Conservation (phyloP, 2,329 filamentous ascomycete genomes). For the Camillea tinctor region DNA sequence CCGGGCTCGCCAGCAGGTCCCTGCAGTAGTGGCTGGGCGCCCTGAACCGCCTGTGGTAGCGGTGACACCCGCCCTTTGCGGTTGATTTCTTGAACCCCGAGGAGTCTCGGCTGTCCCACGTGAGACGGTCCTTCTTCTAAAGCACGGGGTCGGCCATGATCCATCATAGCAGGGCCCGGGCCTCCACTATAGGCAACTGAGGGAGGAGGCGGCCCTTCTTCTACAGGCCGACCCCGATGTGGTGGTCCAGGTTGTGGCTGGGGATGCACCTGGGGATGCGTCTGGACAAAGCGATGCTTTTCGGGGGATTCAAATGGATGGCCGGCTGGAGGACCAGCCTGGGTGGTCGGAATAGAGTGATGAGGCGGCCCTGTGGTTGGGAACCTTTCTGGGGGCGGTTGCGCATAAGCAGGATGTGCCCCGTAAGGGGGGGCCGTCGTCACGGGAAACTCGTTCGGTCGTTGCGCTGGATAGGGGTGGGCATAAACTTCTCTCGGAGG, state of each 20-base stretch:
- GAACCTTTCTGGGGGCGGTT: slow-evolving; percentile 40
- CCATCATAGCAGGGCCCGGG: slow-evolving; percentile 42
- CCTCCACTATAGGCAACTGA: slow-evolving; percentile 49
- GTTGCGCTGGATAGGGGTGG: slow-evolving; percentile 41
- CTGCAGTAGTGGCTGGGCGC: slow-evolving; percentile 77
- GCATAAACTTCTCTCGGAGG: slow-evolving; percentile 41
- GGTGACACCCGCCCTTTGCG: slow-evolving; percentile 83
- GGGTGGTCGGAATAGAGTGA: slow-evolving; percentile 30
- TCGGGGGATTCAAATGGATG: slow-evolving; percentile 52
- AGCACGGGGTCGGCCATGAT: slow-evolving; percentile 41
- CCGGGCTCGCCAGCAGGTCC: slow-evolving; percentile 80
- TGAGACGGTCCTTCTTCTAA: slow-evolving; percentile 57
- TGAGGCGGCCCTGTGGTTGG: slow-evolving; percentile 34
- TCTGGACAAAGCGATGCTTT: slow-evolving; percentile 42
- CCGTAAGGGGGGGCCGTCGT: slow-evolving; percentile 41
- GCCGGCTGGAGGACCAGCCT: slow-evolving; percentile 24
- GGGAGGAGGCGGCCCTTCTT: slow-evolving; percentile 50
- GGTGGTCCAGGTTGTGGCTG: slow-evolving; percentile 34
- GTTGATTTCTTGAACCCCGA: slow-evolving; percentile 79
- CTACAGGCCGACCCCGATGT: slow-evolving; percentile 41
- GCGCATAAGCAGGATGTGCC: slow-evolving; percentile 37
- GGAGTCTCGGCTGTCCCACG: slow-evolving; percentile 59
- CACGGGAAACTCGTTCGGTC: slow-evolving; percentile 49
- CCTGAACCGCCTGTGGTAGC: slow-evolving; percentile 89
- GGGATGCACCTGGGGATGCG: slow-evolving; percentile 29